phyloP scores from a whole-genome alignment of 176 grass and related monocot species.

The Cymbopogon citratus region DNA sequence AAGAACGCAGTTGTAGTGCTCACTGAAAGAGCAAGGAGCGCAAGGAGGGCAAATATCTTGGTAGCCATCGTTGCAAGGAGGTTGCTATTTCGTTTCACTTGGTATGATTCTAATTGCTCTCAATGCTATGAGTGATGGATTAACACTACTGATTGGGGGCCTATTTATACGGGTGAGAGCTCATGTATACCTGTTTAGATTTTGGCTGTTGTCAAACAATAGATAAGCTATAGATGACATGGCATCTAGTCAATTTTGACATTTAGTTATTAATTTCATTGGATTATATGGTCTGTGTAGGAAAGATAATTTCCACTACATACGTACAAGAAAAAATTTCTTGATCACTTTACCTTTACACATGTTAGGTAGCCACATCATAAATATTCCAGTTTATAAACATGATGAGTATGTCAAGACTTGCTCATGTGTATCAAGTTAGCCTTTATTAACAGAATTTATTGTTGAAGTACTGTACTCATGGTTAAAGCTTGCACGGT shows the following conservation, averaged over 20 bases:
- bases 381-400: background rate
- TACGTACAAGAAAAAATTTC: background rate
- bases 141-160: background rate
- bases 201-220: background rate
- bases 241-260: background rate
- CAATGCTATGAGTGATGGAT: background rate
- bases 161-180: background rate
- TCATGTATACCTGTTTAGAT: background rate
- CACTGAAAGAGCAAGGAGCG: background rate
- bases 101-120: background rate
- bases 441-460: too few relatives aligned
- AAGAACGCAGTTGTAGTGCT: background rate
- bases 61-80: background rate
- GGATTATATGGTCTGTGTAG: background rate
- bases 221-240: background rate
- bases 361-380: background rate
- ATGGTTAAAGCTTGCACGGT: too few relatives aligned
- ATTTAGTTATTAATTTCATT: background rate
- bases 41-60: background rate
- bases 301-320: background rate
- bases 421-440: too few relatives aligned
- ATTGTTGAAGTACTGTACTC: too few relatives aligned
- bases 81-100: background rate
- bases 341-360: background rate
- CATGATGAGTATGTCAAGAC: background rate